Conservation (phyloP, 495 filamentous ascomycete species). For the Oidiodendron maius region DNA sequence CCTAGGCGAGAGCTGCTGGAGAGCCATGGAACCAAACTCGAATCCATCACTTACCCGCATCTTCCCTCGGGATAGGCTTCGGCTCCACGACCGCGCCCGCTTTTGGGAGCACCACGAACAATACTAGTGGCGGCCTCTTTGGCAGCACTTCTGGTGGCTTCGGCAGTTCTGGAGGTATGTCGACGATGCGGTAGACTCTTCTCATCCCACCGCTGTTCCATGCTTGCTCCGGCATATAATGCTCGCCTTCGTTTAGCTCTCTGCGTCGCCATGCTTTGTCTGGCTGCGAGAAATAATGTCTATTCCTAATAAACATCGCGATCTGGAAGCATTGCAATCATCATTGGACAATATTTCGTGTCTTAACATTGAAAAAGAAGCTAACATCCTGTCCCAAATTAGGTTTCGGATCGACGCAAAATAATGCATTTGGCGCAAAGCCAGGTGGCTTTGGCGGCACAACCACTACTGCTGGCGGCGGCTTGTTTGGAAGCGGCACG, state of each 20-base stretch:
- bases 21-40: constrained; percentile 10
- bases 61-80: constrained; percentile 38
- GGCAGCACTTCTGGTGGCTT: constrained; percentile 17
- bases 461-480: constrained; percentile 26
- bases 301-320: too few species aligned
- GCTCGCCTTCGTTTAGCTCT: too few species aligned
- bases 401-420: constrained; percentile 19
- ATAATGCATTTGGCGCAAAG: constrained; percentile 22
- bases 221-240: too few species aligned
- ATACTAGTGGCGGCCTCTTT: constrained; percentile 43
- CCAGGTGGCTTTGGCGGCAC: constrained; percentile 27
- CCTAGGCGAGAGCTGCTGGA: too few species aligned
- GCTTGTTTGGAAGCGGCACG: constrained; percentile 40
- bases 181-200: too few species aligned
- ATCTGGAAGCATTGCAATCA: too few species aligned
- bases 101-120: constrained; percentile 37
- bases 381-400: constrained; percentile 12
- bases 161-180: constrained; percentile 26
- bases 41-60: constrained; percentile 27
- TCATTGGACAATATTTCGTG: too few species aligned
- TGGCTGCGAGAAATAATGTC: not conserved
- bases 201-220: too few species aligned
- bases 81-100: constrained; percentile 37
- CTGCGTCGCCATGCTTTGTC: too few species aligned
- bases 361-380: too few species aligned